phyloP scores from a whole-genome alignment of 306 rosid genomes.

The Inga laurina region DNA sequence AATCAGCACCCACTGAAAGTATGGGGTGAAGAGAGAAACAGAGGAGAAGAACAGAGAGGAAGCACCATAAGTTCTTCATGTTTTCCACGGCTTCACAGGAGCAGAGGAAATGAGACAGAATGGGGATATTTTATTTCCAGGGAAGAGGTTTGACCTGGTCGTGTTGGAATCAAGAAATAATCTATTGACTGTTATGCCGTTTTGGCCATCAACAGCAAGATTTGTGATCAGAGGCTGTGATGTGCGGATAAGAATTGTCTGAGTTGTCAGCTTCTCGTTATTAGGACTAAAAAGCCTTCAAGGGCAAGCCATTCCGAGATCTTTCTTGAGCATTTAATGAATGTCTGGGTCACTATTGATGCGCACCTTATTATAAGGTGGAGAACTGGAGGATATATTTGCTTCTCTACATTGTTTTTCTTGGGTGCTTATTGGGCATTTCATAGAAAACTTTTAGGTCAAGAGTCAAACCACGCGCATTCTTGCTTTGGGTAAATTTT shows the following conservation, averaged over 20 bases:
- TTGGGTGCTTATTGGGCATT: conserved; percentile 15
- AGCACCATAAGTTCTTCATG: conserved; percentile 29
- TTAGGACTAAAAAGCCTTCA: not conserved
- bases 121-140: conserved; percentile 10
- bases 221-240: not conserved
- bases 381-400: not conserved
- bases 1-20: conserved; percentile 41
- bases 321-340: not conserved
- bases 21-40: conserved; percentile 31
- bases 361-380: not conserved
- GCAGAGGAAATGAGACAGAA: not conserved
- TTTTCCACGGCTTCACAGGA: conserved; percentile 26
- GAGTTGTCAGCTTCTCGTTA: not conserved
- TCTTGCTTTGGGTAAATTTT: not conserved
- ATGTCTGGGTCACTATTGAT: not conserved
- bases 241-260: not conserved
- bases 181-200: not conserved
- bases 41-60: conserved; percentile 31
- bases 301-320: not conserved
- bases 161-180: not conserved
- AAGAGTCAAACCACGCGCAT: conserved; percentile 2
- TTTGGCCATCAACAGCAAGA: not conserved
- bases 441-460: not conserved
- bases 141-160: conserved; percentile 23
- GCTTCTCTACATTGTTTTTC: not conserved